Evolutionary conservation across 2,329 filamentous ascomycete species (phyloP).

Genomic region (Ramichloridium luteum): DNA sequence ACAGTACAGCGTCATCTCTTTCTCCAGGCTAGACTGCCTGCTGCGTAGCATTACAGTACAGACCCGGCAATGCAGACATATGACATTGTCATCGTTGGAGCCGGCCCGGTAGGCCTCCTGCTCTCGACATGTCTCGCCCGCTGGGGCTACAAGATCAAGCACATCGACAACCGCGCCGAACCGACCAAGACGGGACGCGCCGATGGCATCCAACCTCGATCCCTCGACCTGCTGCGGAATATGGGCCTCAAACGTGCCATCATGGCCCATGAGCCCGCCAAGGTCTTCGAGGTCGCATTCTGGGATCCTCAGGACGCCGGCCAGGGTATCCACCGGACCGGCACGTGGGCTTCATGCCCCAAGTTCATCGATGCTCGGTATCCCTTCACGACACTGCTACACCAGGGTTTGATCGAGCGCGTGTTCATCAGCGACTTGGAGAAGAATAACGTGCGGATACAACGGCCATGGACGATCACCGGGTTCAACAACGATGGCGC

Average conservation of each 20-base stretch:
- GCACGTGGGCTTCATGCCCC: slow-evolving; percentile 76
- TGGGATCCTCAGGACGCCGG: slow-evolving; percentile 45
- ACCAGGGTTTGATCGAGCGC: slow-evolving; percentile 51
- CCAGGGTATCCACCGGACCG: slow-evolving; percentile 47
- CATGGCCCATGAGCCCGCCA: slow-evolving; percentile 77
- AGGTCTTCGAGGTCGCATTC: slow-evolving; percentile 62
- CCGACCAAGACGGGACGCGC: slow-evolving; percentile 78
- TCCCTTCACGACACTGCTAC: slow-evolving; percentile 50
- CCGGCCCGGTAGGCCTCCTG: slow-evolving; percentile 78
- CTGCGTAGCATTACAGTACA: too few relatives aligned
- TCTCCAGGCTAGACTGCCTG: too few relatives aligned
- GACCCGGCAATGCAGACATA: too few relatives aligned
- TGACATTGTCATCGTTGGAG: slow-evolving; percentile 72
- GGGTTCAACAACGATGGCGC: slow-evolving; percentile 48
- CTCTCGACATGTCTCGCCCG: slow-evolving; percentile 76
- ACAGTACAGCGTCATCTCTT: too few relatives aligned
- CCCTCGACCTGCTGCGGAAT: slow-evolving; percentile 73
- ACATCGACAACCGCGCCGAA: slow-evolving; percentile 80
- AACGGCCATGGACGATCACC: slow-evolving; percentile 50
- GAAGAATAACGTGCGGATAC: slow-evolving; percentile 44
- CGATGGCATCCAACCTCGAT: slow-evolving; percentile 84
- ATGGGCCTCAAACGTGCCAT: slow-evolving; percentile 80
- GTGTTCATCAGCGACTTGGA: slow-evolving; percentile 50
- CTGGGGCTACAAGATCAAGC: slow-evolving; percentile 92
- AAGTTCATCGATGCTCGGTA: slow-evolving; percentile 60